Conservation (phyloP, 108 stramenopile species). For the Fistulifera pelliculosa region DNA sequence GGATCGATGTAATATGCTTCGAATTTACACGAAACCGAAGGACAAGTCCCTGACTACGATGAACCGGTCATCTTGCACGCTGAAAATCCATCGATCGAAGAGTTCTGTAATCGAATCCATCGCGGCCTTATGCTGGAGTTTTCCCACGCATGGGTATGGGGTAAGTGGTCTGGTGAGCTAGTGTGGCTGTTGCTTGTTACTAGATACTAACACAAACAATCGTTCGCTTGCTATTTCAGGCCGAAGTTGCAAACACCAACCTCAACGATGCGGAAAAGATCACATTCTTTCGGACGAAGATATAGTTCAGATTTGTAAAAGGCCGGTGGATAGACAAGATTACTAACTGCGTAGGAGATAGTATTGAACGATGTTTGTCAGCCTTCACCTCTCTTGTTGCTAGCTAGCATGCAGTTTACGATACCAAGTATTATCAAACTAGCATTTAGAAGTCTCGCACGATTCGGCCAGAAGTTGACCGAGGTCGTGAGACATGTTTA, state of each 20-base stretch:
- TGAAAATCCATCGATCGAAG: conserved; percentile 89
- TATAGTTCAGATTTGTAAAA: conserved; percentile 60
- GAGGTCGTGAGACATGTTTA: conserved; percentile 14
- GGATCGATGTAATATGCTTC: conserved; percentile 85
- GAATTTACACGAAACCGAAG: conserved; percentile 99
- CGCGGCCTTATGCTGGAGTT: conserved; percentile 69
- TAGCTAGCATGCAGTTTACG: background rate
- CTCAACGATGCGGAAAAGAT: conserved; percentile 94
- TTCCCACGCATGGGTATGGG: conserved; percentile 92
- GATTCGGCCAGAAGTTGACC: background rate
- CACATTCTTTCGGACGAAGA: conserved; percentile 94
- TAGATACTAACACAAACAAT: too few relatives aligned
- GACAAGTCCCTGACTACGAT: conserved; percentile 95
- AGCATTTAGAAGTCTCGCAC: too few relatives aligned
- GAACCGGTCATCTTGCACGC: conserved; percentile 96
- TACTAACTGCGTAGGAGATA: too few relatives aligned
- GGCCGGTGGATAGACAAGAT: conserved; percentile 3
- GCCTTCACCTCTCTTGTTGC: background rate
- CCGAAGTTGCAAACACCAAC: conserved; percentile 90
- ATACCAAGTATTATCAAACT: too few relatives aligned
- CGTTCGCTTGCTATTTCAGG: conserved; percentile 43
- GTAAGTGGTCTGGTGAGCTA: conserved; percentile 4
- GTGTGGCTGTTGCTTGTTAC: too few relatives aligned
- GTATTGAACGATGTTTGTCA: too few relatives aligned
- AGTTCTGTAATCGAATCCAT: conserved; percentile 96